Percentiles rank a stretch among this genome's conserved stretches.
Evolutionary conservation across 2,329 filamentous ascomycete genomes (phyloP).

Genomic region (Cylindrodendrum hubeiense): DNA sequence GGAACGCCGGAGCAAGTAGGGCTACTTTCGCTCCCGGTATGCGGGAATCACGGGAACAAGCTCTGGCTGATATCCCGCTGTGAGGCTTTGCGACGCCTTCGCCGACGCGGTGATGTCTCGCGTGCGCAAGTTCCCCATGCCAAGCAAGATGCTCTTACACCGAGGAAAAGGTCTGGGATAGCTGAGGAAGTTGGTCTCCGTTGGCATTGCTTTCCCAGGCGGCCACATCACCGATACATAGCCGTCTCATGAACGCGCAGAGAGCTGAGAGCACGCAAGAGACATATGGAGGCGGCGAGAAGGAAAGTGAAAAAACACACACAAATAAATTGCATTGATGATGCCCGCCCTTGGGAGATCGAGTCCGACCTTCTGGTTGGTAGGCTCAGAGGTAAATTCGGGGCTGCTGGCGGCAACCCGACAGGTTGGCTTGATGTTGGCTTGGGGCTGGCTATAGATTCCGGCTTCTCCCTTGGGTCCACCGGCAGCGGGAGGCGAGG

Average conservation of each 20-base stretch:
- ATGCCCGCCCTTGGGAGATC: constrained; percentile 28
- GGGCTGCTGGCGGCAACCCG: constrained; percentile 45
- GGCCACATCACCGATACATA: constrained; percentile 26
- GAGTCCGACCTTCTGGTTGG: constrained; percentile 19
- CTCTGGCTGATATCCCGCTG: constrained; percentile 15
- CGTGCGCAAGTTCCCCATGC: neutral
- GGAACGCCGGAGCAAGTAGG: constrained; percentile 10
- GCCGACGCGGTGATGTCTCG: constrained; percentile 4
- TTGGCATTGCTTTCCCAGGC: constrained; percentile 26
- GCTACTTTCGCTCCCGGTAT: constrained; percentile 12
- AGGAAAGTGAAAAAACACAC: constrained; percentile 19
- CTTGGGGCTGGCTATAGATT: constrained; percentile 29
- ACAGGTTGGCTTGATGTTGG: constrained; percentile 43
- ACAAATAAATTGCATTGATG: constrained; percentile 33
- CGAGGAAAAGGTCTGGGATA: constrained; percentile 20
- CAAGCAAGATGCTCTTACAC: neutral
- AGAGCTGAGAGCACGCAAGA: constrained; percentile 18
- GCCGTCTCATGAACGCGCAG: constrained; percentile 13
- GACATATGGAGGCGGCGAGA: constrained; percentile 20
- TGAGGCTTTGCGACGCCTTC: constrained; percentile 9
- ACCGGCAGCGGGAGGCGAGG: constrained; percentile 33
- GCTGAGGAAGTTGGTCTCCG: constrained; percentile 26
- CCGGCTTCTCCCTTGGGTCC: constrained; percentile 49
- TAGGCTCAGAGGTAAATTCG: constrained; percentile 28
- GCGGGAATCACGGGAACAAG: constrained; percentile 14